A percentile compares a stretch with the other conserved stretches of the same genome.
Conservation (phyloP, 2,329 filamentous ascomycete genomes). For the Incumbomyces delicatus region DNA sequence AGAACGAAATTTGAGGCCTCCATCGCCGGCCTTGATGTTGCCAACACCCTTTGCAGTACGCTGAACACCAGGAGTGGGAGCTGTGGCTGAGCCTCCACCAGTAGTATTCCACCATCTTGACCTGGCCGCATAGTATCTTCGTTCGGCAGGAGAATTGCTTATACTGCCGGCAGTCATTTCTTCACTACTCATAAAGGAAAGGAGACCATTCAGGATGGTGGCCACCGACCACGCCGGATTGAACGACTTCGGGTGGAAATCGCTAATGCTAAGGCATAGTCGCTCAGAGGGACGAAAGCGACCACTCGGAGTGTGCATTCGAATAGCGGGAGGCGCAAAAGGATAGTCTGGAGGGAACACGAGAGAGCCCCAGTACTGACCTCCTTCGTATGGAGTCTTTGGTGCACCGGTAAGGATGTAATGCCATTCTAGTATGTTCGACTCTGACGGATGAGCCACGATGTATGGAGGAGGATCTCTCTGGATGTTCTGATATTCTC, state of each 20-base stretch:
- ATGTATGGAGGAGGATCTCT: conserved; percentile 83
- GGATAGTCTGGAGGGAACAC: conserved; percentile 95
- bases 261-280: conserved; percentile 88
- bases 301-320: conserved; percentile 95
- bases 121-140: conserved; percentile 64
- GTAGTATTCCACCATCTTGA: conserved; percentile 96
- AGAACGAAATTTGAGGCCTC: conserved; percentile 75
- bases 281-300: conserved; percentile 89
- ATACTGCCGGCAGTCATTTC: conserved; percentile 97
- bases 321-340: conserved; percentile 91
- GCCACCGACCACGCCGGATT: conserved; percentile 98
- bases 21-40: conserved; percentile 78
- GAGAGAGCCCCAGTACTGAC: conserved; percentile 96
- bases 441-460: conserved; percentile 75
- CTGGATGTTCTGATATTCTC: conserved; percentile 56
- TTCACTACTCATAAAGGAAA: conserved; percentile 97
- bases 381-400: conserved; percentile 83
- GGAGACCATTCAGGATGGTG: conserved; percentile 84
- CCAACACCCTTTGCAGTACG: conserved; percentile 59
- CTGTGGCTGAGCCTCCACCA: conserved; percentile 63
- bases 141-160: conserved; percentile 64
- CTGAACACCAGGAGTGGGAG: conserved; percentile 40
- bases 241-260: conserved; percentile 96
- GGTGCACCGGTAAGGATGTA: conserved; percentile 66
- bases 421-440: conserved; percentile 69